Evolutionary conservation across 768 basidiomycete genomes (phyloP).

Genomic region (Asterophora lycoperdoides): DNA sequence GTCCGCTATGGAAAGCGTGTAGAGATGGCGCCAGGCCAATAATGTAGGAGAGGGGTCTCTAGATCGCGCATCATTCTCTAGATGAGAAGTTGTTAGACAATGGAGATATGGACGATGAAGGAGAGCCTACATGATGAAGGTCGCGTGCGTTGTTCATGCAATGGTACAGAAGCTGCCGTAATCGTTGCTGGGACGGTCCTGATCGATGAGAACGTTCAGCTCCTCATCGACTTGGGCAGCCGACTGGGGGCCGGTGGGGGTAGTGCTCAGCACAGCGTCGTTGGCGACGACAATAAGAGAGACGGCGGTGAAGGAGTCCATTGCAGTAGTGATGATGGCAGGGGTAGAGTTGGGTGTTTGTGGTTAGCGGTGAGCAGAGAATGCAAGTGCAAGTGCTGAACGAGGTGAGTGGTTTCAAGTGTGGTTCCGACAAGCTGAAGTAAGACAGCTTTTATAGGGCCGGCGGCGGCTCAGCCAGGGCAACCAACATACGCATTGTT

Average conservation of each 20-base stretch:
- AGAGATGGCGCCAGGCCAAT: constrained; percentile 1
- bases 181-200: constrained; percentile 3
- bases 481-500: too few species aligned
- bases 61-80: too few species aligned
- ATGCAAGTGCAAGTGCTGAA: background rate
- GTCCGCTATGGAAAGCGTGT: too few species aligned
- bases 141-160: background rate
- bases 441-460: too few species aligned
- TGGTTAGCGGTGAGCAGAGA: too few species aligned
- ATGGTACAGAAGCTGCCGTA: constrained; percentile 6
- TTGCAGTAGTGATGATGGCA: background rate
- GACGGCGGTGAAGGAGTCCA: constrained; percentile 6
- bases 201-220: background rate
- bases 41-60: background rate
- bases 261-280: background rate
- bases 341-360: background rate
- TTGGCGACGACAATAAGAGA: background rate
- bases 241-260: background rate
- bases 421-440: background rate
- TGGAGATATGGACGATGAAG: too few species aligned
- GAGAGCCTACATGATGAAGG: too few species aligned
- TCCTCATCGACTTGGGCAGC: background rate
- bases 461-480: too few species aligned
- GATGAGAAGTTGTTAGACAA: background rate
- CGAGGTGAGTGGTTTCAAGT: background rate